A percentile compares a stretch with the other conserved stretches of the same genome.
Conservation (phyloP, 2,329 filamentous ascomycete species). For the Xylariaceae sp. region DNA sequence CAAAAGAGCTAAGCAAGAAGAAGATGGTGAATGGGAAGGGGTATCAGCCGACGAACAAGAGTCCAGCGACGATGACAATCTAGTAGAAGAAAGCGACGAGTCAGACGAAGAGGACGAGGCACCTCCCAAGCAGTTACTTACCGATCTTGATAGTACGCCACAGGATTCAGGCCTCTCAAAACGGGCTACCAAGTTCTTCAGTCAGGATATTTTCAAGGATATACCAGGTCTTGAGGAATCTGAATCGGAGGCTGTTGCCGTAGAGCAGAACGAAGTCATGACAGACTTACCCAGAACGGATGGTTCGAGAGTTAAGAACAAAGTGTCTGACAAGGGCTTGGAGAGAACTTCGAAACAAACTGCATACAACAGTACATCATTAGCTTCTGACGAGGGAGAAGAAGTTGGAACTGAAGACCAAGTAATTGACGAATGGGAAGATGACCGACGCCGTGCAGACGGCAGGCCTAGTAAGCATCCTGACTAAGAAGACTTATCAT, state of each 20-base stretch:
- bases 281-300: conserved; percentile 34
- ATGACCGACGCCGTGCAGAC: conserved; percentile 66
- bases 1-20: conserved; percentile 83
- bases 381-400: conserved; percentile 48
- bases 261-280: conserved; percentile 40
- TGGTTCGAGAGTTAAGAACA: conserved; percentile 1
- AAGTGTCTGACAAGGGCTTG: conserved; percentile 34
- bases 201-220: conserved; percentile 91
- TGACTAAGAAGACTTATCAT: not conserved
- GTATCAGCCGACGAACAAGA: conserved; percentile 72
- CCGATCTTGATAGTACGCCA: conserved; percentile 63
- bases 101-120: conserved; percentile 60
- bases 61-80: conserved; percentile 62
- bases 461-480: conserved; percentile 62
- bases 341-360: conserved; percentile 30
- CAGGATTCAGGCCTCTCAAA: conserved; percentile 71
- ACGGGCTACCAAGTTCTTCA: conserved; percentile 87
- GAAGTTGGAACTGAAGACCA: conserved; percentile 64
- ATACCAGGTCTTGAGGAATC: conserved; percentile 70
- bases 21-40: conserved; percentile 91
- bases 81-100: conserved; percentile 66
- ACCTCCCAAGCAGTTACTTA: conserved; percentile 59
- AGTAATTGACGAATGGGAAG: conserved; percentile 67
- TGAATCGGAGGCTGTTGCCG: conserved; percentile 37
- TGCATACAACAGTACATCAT: conserved; percentile 26